Base-by-base conservation (phyloP, 2,329 filamentous ascomycete genomes). In the Colletotrichum spinosum region DNA sequence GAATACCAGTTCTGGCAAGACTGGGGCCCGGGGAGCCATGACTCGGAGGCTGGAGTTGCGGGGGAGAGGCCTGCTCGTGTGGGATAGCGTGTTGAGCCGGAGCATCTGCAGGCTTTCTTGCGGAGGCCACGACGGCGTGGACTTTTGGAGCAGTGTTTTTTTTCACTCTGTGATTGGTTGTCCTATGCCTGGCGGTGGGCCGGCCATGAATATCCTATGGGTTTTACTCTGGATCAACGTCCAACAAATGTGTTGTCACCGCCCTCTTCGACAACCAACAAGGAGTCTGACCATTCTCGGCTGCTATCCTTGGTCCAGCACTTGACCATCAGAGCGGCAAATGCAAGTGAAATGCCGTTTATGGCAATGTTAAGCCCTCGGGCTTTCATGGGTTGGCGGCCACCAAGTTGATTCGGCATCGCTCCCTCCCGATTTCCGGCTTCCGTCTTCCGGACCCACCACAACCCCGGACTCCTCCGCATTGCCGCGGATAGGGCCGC, bases 1-100 rank as follows among this genome's bases (percentile, higher is more conserved):
- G 49, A 59, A 25, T 64, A 37, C 60, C 60, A 11, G 11, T 55
- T 63, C 59, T 41, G 48, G 60, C 34, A 59, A 11, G 25, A 42
- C 25, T n/a, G 8, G 25, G 17, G 17, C 49, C 34, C 48, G 41
- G 37, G 49, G 12, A 41, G 35, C n/a, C 42, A 59, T 53, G 60
- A 59, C 41, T 63, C 35, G 35, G 44, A 39, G 53, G 39, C 35
- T 51, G n/a, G 34, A 9, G 34, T 25, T n/a, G 55, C 54, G 39
- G 60, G 60, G 60, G 17, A 41, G 10, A 41, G 48, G 55, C 34
- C 39, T 52, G 39, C 10, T 25, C 10, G 34, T 52, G n/a, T 17
- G 55, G 41, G 35, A 39, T 53, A 59, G 49, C 41, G 42, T 25
- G 55, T 48, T 9, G 42, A 8, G 17, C 25, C 33, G 33, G 45